A percentile compares a stretch with the other conserved stretches of the same genome.
phyloP scores from a whole-genome alignment of 2,329 filamentous ascomycete species.

The Stagonosporopsis tanaceti region DNA sequence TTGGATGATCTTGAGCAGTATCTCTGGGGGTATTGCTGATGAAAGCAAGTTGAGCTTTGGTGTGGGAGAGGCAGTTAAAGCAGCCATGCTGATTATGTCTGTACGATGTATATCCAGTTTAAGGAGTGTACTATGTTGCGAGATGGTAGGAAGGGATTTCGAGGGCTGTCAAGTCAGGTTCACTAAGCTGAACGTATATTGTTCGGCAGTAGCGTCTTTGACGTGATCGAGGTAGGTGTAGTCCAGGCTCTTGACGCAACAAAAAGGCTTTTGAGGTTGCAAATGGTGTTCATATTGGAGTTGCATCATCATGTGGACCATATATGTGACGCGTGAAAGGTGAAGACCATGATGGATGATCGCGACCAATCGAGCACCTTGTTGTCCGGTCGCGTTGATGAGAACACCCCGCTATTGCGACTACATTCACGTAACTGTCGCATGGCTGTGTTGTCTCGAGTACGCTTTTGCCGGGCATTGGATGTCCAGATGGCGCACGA shows the following conservation, averaged over 20 bases:
- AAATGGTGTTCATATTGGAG: not conserved
- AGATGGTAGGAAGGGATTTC: not conserved
- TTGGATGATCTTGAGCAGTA: slow-evolving; percentile 39
- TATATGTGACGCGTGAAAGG: slow-evolving; percentile 15
- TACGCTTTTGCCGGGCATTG: not conserved
- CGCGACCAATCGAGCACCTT: slow-evolving; percentile 32
- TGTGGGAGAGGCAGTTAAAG: not conserved
- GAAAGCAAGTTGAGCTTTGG: slow-evolving; percentile 24
- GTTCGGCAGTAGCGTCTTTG: slow-evolving; percentile 11
- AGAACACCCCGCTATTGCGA: slow-evolving; percentile 1
- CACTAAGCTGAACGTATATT: not conserved
- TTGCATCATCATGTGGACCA: slow-evolving; percentile 9
- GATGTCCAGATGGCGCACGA: not conserved
- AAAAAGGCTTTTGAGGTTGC: not conserved
- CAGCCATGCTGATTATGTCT: slow-evolving; percentile 20
- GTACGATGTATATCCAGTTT: not conserved
- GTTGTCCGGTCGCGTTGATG: slow-evolving; percentile 28
- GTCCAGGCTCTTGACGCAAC: not conserved
- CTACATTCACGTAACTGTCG: not conserved
- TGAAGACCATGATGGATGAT: slow-evolving; percentile 42
- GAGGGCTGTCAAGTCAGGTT: not conserved
- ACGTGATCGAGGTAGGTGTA: slow-evolving; percentile 4
- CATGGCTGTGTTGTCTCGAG: not conserved
- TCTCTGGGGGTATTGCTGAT: slow-evolving; percentile 35
- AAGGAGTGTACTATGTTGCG: slow-evolving; percentile 5